phyloP scores from a whole-genome alignment of 2,329 filamentous ascomycete species.

The Diatrype stigma region DNA sequence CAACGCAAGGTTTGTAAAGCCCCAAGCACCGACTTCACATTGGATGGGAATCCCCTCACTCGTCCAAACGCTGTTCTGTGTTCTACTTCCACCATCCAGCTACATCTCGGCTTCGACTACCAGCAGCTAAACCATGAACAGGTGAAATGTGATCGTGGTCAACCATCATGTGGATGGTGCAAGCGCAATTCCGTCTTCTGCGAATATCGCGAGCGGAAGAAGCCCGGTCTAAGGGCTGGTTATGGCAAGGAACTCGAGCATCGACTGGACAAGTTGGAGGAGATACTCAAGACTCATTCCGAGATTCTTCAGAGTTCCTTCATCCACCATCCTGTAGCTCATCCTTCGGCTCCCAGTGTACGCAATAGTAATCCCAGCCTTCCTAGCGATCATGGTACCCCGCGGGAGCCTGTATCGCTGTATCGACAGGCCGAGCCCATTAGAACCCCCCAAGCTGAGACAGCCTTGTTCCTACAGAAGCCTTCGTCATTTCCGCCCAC shows the following conservation, averaged over 20 bases:
- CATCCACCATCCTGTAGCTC: slow-evolving; percentile 31
- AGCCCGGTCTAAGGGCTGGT: slow-evolving; percentile 60
- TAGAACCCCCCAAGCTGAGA: slow-evolving; percentile 53
- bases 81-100: not conserved
- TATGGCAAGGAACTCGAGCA: slow-evolving; percentile 73
- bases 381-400: slow-evolving; percentile 53
- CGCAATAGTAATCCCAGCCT: slow-evolving; percentile 48
- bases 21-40: no score
- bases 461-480: slow-evolving; percentile 59
- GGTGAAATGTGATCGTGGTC: slow-evolving; percentile 73
- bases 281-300: slow-evolving; percentile 61
- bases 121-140: slow-evolving; percentile 19
- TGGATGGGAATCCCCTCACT: no score
- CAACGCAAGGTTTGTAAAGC: slow-evolving; percentile 62
- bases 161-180: slow-evolving; percentile 68
- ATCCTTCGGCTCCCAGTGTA: slow-evolving; percentile 35
- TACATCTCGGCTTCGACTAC: no score
- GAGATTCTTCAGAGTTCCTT: slow-evolving; percentile 61
- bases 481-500: slow-evolving; percentile 44
- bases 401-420: slow-evolving; percentile 42
- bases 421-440: slow-evolving; percentile 48
- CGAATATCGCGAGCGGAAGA: slow-evolving; percentile 67
- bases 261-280: slow-evolving; percentile 65
- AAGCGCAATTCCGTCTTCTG: slow-evolving; percentile 58
- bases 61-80: no score